These are phyloP conservation scores for Colletotrichum sansevieriae DNA, from an alignment of 2,329 filamentous ascomycete genomes.

Conservation along the genomic window DNA sequence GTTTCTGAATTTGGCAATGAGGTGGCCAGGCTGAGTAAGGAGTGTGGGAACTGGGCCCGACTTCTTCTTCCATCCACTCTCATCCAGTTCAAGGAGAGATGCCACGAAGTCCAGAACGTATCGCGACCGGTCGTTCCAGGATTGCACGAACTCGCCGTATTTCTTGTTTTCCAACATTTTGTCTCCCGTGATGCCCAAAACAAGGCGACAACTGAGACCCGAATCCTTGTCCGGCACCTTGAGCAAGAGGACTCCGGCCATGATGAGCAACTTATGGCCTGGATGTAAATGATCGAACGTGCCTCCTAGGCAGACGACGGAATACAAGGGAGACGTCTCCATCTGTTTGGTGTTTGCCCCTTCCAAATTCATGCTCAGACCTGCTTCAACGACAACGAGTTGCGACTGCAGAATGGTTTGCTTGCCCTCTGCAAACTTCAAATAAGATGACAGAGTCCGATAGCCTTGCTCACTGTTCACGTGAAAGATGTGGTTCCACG, in stretches of 20 bases:
- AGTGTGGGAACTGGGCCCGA: conserved; percentile 49
- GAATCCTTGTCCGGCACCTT: conserved; percentile 61
- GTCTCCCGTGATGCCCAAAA: conserved; percentile 91
- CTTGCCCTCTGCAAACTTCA: conserved; percentile 60
- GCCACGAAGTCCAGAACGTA: conserved; percentile 80
- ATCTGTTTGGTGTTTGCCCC: conserved; percentile 10
- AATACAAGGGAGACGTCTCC: conserved; percentile 43
- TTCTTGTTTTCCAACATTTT: conserved; percentile 91
- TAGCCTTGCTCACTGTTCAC: conserved; percentile 75
- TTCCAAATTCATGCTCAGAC: conserved; percentile 60
- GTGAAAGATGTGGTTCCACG: conserved; percentile 76
- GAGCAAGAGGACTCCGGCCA: conserved; percentile 83
- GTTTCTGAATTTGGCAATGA: conserved; percentile 67
- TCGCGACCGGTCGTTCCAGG: conserved; percentile 81
- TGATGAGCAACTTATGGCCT: conserved; percentile 95
- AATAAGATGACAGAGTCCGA: conserved; percentile 64
- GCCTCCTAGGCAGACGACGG: conserved; percentile 81
- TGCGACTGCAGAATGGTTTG: conserved; percentile 64
- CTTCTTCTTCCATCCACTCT: conserved; percentile 59
- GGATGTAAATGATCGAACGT: conserved; percentile 97
- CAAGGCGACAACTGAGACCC: conserved; percentile 67
- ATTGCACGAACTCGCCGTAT: conserved; percentile 82
- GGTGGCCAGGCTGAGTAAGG: conserved; percentile 56
- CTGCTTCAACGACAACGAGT: conserved; percentile 65
- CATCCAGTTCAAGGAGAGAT: conserved; percentile 65